A percentile compares a stretch with the other conserved stretches of the same genome.
phyloP scores from a whole-genome alignment of 129 eudicot genomes.

The Heracleum sosnowskyi region DNA sequence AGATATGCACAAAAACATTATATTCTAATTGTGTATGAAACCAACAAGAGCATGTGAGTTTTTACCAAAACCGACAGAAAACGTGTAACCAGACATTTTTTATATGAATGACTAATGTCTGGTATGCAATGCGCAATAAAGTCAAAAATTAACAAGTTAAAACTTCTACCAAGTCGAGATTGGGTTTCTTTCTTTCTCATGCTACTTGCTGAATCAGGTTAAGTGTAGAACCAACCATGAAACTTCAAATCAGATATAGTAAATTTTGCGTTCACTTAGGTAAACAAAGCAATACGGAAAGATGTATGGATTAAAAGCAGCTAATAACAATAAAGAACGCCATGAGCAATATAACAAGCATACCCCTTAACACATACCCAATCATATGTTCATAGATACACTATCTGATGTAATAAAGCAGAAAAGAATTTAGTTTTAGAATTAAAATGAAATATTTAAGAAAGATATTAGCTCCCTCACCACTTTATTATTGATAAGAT shows the following conservation, averaged over 20 bases:
- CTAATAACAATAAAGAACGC: too few relatives aligned
- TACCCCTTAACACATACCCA: neutral
- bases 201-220: neutral
- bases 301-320: neutral
- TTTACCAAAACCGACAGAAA: neutral
- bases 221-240: neutral
- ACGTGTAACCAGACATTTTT: neutral
- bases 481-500: constrained; percentile 68
- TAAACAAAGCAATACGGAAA: neutral
- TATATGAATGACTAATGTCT: neutral
- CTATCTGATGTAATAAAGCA: neutral
- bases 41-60: neutral
- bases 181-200: neutral
- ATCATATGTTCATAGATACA: neutral
- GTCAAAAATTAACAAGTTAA: neutral
- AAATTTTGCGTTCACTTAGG: neutral
- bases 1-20: neutral
- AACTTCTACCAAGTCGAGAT: neutral
- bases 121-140: neutral
- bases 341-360: neutral
- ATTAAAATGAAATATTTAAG: neutral
- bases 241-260: neutral
- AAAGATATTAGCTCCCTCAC: constrained; percentile 33
- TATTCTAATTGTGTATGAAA: neutral
- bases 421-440: neutral